phyloP scores from a whole-genome alignment of 2,329 filamentous ascomycete genomes.

The Volutella citrinella region DNA sequence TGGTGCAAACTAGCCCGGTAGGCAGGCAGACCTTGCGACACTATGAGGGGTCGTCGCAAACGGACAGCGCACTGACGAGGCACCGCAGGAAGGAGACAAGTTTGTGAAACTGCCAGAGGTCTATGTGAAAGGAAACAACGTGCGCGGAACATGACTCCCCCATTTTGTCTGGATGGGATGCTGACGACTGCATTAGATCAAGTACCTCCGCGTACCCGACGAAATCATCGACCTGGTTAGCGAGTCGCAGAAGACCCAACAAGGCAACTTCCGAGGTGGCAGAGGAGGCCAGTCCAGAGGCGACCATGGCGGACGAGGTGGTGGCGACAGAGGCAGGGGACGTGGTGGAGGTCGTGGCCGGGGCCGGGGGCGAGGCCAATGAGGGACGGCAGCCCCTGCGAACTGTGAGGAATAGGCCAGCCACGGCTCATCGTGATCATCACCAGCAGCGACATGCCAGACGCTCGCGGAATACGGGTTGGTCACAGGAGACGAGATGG shows the following conservation, averaged over 20 bases:
- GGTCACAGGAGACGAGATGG: no score
- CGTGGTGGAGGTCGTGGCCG: slow-evolving; percentile 37
- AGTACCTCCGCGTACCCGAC: slow-evolving; percentile 93
- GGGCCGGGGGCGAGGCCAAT: slow-evolving; percentile 29
- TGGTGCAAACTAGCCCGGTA: slow-evolving; percentile 89
- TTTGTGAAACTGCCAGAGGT: slow-evolving; percentile 91
- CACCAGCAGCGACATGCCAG: no score
- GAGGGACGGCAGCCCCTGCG: no score
- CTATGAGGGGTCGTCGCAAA: slow-evolving; percentile 1
- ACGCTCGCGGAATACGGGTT: no score
- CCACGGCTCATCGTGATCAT: no score
- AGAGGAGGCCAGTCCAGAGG: slow-evolving; percentile 57
- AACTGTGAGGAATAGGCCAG: no score
- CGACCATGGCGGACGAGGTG: slow-evolving; percentile 55
- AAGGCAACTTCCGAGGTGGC: slow-evolving; percentile 61
- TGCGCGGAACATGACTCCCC: slow-evolving; percentile 43
- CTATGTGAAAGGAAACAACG: slow-evolving; percentile 97
- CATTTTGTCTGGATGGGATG: not conserved
- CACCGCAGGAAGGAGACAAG: slow-evolving; percentile 77
- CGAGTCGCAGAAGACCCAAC: slow-evolving; percentile 80
- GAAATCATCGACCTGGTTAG: slow-evolving; percentile 94
- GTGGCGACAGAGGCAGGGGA: slow-evolving; percentile 41
- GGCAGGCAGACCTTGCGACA: slow-evolving; percentile 19
- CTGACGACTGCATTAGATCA: slow-evolving; percentile 65
- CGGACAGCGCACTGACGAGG: slow-evolving; percentile 12